These are phyloP conservation scores for Pseudonitzschia pungens DNA, from an alignment of 108 stramenopile genomes.

Conservation along the genomic window DNA sequence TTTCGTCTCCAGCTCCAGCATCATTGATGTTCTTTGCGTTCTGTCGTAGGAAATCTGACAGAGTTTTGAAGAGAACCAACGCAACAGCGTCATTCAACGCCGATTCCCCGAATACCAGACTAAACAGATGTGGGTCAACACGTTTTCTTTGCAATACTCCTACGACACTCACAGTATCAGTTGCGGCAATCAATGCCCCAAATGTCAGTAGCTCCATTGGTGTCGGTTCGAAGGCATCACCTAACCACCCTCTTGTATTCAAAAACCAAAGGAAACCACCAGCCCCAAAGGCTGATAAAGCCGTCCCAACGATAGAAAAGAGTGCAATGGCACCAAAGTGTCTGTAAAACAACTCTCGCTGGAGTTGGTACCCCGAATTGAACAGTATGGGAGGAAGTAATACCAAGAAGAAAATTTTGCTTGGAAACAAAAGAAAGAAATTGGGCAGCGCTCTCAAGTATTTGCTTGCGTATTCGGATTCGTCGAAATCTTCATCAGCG, in stretches of 20 bases:
- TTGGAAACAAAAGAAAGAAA: slow-evolving; percentile 51
- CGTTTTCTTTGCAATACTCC: slow-evolving; percentile 63
- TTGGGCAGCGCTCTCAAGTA: slow-evolving; percentile 19
- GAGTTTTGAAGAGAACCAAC: slow-evolving; percentile 70
- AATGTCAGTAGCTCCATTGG: slow-evolving; percentile 69
- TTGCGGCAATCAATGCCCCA: slow-evolving; percentile 78
- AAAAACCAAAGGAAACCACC: slow-evolving; percentile 41
- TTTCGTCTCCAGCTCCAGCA: neutral
- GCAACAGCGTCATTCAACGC: slow-evolving; percentile 89
- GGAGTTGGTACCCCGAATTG: slow-evolving; percentile 74
- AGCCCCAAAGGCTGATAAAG: slow-evolving; percentile 47
- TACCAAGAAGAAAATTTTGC: slow-evolving; percentile 70
- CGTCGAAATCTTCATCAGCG: slow-evolving; percentile 17
- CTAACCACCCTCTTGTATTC: slow-evolving; percentile 40
- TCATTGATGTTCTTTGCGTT: slow-evolving; percentile 13
- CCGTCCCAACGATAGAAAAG: slow-evolving; percentile 74
- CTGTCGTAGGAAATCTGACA: slow-evolving; percentile 26
- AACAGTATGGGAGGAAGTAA: slow-evolving; percentile 86
- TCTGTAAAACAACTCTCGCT: slow-evolving; percentile 58
- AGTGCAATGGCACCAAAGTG: slow-evolving; percentile 62
- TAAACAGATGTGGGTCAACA: slow-evolving; percentile 76
- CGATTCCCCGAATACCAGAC: slow-evolving; percentile 83
- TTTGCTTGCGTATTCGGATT: slow-evolving; percentile 19
- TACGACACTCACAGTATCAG: slow-evolving; percentile 79
- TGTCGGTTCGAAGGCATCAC: slow-evolving; percentile 55